Conservation (phyloP, 768 basidiomycete species). For the Suillus clintonianus region DNA sequence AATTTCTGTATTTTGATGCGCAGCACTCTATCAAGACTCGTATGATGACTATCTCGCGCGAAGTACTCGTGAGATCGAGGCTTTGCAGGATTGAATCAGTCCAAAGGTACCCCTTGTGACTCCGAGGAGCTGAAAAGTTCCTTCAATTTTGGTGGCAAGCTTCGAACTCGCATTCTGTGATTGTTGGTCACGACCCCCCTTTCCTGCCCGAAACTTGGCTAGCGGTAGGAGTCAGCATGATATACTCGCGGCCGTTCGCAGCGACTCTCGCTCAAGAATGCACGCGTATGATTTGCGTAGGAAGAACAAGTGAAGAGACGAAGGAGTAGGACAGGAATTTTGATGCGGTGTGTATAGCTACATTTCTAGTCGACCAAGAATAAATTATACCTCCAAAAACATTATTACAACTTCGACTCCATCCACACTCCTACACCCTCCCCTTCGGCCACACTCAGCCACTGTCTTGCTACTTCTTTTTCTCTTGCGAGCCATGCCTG, state of each 20-base stretch:
- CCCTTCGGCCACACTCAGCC: slow-evolving; percentile 16
- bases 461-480: slow-evolving; percentile 2
- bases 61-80: slow-evolving; percentile 63
- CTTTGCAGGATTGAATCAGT: slow-evolving; percentile 55
- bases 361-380: background rate
- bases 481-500: slow-evolving; percentile 30
- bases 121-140: background rate
- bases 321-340: background rate
- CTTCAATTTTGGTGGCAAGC: background rate
- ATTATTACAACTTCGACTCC: slow-evolving; percentile 26
- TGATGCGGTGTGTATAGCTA: background rate
- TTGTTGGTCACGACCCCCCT: background rate
- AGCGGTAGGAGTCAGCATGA: background rate
- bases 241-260: background rate
- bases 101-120: background rate
- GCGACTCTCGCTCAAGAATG: background rate
- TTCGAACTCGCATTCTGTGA: background rate
- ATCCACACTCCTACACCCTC: slow-evolving; percentile 26
- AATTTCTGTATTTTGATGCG: background rate
- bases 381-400: background rate
- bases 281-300: background rate
- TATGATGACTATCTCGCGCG: slow-evolving; percentile 59
- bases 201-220: background rate
- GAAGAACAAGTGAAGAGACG: background rate
- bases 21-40: slow-evolving; percentile 58